Base-by-base conservation (phyloP, 2,329 filamentous ascomycete species). In the Ceratocystis colombiana region DNA sequence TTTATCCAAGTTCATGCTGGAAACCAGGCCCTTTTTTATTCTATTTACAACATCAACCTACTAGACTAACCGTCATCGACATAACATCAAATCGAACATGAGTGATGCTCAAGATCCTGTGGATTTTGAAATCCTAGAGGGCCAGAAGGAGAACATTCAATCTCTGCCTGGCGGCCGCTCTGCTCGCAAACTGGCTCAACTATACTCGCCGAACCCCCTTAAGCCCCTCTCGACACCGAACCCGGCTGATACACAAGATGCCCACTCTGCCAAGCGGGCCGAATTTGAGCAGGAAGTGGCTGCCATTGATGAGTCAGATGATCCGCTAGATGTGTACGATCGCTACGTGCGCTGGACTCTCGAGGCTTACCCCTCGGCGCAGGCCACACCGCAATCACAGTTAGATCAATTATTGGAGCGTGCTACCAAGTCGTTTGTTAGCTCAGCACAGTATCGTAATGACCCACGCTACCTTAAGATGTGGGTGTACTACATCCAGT, bases 91-190 rank as follows among this genome's bases (percentile, higher is more conserved):
- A 15, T 12, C 37, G 37, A 76, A 72, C 72, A 84, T 85, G 78
- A 77, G 78, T 69, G 71, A 71, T 46, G 75, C 77, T 68, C 76
- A 77, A 68, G 83, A 87, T 70, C 75, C 84, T 48, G 84, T 87
- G 73, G 78, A 85, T 77, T 97, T 99, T 78, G 89, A 96, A 72
- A 84, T 96, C 69, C 96, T 99, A 77, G 94, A 99, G 78, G 85
- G 84, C 61, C 92, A 96, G 72, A 99, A 99, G 77, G 94, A 99
- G 78, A 99, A 99, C 76, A 96, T 99, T 66, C 92, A 96, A 76
- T 87, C 91, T 25, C 82, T 99, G 12, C 92, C 93, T 17, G 88
- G 90, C 69, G 94, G 83, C 25, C 80, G 94, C 70, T 97, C 93
- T 50, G 94, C 93, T 59, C 89, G 87, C 77, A 92, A 94, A 65